Evolutionary conservation across 208 protist genomes (phyloP), one percentile per base, ranked within the genome.

Genomic region (Blastocrithidia nonstop): DNA sequence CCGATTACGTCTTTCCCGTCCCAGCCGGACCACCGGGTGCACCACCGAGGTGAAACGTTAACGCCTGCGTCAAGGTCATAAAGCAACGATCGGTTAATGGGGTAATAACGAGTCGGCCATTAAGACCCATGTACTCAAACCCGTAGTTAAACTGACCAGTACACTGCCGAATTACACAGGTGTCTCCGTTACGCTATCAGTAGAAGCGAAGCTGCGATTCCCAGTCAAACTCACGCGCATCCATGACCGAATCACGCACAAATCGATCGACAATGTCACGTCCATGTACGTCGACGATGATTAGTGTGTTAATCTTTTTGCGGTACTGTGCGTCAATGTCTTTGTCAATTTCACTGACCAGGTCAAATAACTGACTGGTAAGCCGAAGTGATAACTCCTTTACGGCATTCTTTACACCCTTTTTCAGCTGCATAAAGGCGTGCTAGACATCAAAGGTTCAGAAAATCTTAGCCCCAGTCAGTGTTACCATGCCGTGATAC

Each of bases 271-370:
- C 88, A 52, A 99, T 96, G 74, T 98, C 96, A 26, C 96, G 73
- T n/a, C 95, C 94, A 65, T 99, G 97, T n/a, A 99, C 95, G 61
- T 99, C 96, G 41, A 99, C 89, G 56, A 99, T 99, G 57, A 99
- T 98, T 16, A 98, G 68, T 16, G 96, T 99, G 70, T 98, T 99
- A 60, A 98, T 88, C 65, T 98, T 99, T 63, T 96, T 97, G 35
- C 96, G 80, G 51, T 84, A 79, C 37, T 84, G 66, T 58, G 71
- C 85, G 43, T 88, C 71, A 44, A 98, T 79, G 50, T 95, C 76
- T 37, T 91, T 88, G 54, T 93, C 83, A 63, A 98, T 93, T 62
- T 96, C 88, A 8, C 67, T 67, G 22, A 99, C 96, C 17, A 99
- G 72, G 48, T 98, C 84, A 43, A 96, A 70, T 6, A 99, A 71